A percentile compares a stretch with the other conserved stretches of the same genome.
Conservation (phyloP, 2,329 filamentous ascomycete genomes). For the Xylariaceae sp. region DNA sequence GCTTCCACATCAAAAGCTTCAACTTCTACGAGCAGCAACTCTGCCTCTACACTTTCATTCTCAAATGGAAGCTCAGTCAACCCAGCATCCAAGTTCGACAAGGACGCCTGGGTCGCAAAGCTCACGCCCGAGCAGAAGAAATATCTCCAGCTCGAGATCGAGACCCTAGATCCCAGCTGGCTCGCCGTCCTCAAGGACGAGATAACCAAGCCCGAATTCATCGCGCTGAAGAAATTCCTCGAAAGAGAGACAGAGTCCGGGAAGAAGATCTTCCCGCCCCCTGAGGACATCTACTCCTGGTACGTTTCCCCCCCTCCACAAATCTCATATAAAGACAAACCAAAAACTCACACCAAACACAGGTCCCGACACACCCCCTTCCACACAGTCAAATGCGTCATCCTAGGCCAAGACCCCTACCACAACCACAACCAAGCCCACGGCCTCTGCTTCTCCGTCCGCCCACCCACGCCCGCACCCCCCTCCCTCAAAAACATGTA, state of each 20-base stretch:
- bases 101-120: slow-evolving; percentile 78
- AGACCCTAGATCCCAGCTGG: slow-evolving; percentile 89
- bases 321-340: no score
- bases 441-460: slow-evolving; percentile 91
- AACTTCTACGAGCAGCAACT: slow-evolving; percentile 23
- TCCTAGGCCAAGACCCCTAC: slow-evolving; percentile 94
- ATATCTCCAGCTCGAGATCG: slow-evolving; percentile 81
- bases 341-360: not conserved
- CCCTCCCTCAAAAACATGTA: slow-evolving; percentile 94
- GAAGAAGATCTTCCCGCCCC: slow-evolving; percentile 80
- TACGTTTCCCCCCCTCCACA: slow-evolving; percentile 37
- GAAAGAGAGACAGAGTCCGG: slow-evolving; percentile 67
- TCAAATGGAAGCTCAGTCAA: not conserved
- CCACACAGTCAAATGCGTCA: slow-evolving; percentile 81
- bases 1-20: slow-evolving; percentile 20
- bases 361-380: slow-evolving; percentile 95
- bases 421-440: slow-evolving; percentile 95
- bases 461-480: slow-evolving; percentile 79
- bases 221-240: slow-evolving; percentile 83
- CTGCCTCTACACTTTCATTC: slow-evolving; percentile 19
- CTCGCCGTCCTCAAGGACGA: slow-evolving; percentile 84
- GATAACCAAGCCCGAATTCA: slow-evolving; percentile 69
- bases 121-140: slow-evolving; percentile 77
- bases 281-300: slow-evolving; percentile 92
- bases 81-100: slow-evolving; percentile 63